Evolutionary conservation across 148 eudicot species (phyloP).

Genomic region (Rhododendron williamsianum): DNA sequence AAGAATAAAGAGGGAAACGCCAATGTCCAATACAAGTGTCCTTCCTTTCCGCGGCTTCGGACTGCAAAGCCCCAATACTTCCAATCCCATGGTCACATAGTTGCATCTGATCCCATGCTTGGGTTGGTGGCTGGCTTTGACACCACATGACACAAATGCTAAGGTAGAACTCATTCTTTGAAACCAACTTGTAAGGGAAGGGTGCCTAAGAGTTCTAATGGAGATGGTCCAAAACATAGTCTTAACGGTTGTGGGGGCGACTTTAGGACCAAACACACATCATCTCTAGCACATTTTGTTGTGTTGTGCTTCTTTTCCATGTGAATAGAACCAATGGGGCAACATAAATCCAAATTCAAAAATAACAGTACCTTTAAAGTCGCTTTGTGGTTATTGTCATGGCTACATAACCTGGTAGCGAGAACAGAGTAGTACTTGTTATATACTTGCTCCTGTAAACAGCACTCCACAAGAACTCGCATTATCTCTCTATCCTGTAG

Average conservation of each 20-base stretch:
- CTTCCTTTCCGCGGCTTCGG: not conserved
- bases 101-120: not conserved
- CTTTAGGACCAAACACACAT: not conserved
- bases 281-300: not conserved
- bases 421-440: constrained; percentile 85
- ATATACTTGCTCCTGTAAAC: constrained; percentile 83
- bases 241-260: not conserved
- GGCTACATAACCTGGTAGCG: constrained; percentile 75
- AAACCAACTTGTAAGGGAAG: not conserved
- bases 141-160: not conserved
- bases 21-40: not conserved
- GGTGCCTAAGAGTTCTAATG: not conserved
- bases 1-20: not conserved
- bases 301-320: not conserved
- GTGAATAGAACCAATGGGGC: not conserved
- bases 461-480: constrained; percentile 84
- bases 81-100: not conserved
- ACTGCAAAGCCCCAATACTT: not conserved
- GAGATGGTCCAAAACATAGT: not conserved
- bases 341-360: not conserved
- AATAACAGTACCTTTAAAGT: constrained; percentile 64
- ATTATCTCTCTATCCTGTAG: constrained; percentile 92
- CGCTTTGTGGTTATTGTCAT: constrained; percentile 85
- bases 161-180: not conserved
- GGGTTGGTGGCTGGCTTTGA: not conserved